Evolutionary conservation across 495 filamentous ascomycete species (phyloP), one percentile per base, ranked within the genome.

Genomic region (Ramalina intermedia): DNA sequence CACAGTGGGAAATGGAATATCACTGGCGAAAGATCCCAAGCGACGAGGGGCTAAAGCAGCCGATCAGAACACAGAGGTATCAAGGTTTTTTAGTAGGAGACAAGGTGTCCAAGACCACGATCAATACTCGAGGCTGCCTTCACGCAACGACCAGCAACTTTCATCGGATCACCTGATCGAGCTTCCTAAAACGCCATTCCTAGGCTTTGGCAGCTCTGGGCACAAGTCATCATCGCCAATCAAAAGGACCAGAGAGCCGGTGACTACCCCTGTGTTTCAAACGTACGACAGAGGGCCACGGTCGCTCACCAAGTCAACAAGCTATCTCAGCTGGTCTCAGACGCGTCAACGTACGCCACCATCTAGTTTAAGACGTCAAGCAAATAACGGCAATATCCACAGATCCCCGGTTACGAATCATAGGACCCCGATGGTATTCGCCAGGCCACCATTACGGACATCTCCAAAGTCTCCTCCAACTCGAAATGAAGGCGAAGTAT

Each of bases 121-220:
- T 43, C 14, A 48, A 27, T 13, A 17, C n/a, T 36, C 17, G 17
- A 47, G 48, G 49, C 38, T 12, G 20, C 11, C 37, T 8, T 24
- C 16, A 42, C 35, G 44, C 17, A 21, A 26, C 14, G 43, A 48
- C 43, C 24, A 1, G n/a, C 12, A 51, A 16, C 9, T 9, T 18
- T 41, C 42, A 44, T 43, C 49, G 5, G 26, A 36, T 41, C 26
- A 37, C 11, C 36, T 39, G n/a, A 41, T 56, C 6, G 49, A 54
- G 8, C 46, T 57, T 20, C 54, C 57, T 6, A 44, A 51, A 27
- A 51, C 37, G 37, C 51, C 54, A 14, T 59, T 57, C 43, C 45
- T 59, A 20, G 57, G 57, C 20, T 59, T 59, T 27, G 57, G 57
- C 41, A 59, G 54, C 48, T 56, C 44, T 29, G 57, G 57, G 4